These are phyloP conservation scores for Populus hybrid DNA, from an alignment of 441 rosid species.

Conservation along the genomic window DNA sequence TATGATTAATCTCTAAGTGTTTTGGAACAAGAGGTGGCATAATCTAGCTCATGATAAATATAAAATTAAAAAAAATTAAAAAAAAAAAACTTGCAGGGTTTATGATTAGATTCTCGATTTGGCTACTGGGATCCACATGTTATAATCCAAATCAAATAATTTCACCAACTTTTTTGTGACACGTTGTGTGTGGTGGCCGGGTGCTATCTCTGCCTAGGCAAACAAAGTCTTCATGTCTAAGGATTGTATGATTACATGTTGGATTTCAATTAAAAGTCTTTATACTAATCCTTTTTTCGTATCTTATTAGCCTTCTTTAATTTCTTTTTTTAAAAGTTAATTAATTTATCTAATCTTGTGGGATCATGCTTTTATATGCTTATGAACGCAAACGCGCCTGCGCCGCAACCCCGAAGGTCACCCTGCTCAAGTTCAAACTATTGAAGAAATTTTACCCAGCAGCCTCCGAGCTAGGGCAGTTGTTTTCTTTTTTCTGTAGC, in stretches of 20 bases:
- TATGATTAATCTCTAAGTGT: background rate
- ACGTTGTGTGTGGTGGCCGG: conserved; percentile 7
- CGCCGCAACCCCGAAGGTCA: no score
- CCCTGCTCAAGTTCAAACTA: background rate
- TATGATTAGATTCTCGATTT: conserved; percentile 27
- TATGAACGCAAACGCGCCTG: no score
- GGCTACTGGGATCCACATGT: conserved; percentile 22
- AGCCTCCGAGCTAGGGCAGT: background rate
- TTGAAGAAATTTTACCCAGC: background rate
- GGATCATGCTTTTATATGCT: background rate
- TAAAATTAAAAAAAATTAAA: no score
- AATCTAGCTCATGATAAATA: background rate
- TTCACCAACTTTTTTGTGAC: conserved; percentile 8
- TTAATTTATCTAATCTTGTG: background rate
- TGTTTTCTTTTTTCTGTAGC: background rate
- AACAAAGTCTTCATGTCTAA: background rate
- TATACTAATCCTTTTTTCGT: background rate
- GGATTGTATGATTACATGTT: background rate
- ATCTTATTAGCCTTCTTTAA: no score
- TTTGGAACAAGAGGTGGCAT: background rate
- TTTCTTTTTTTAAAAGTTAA: background rate
- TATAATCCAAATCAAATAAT: conserved; percentile 22
- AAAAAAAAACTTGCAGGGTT: background rate
- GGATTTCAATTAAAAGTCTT: background rate
- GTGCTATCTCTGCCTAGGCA: conserved; percentile 11